Evolutionary conservation across 2,329 filamentous ascomycete genomes (phyloP), one percentile per base, ranked within the genome.

Genomic region (Aspergillus japonicus): DNA sequence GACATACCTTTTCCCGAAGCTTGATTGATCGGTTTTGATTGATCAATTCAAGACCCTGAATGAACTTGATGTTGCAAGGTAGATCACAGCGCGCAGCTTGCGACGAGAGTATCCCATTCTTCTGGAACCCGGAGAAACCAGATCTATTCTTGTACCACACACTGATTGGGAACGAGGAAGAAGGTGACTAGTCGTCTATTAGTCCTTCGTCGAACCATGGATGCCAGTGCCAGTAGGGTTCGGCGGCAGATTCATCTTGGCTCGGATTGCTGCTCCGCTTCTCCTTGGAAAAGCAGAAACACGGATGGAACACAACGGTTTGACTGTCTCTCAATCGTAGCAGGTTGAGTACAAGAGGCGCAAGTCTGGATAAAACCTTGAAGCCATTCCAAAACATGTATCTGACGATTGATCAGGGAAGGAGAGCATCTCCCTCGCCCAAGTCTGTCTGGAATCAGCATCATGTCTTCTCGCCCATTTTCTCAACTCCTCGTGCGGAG

Each of bases 131-230:
- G 56, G 44, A 53, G 44, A 59, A 31, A 29, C 35, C 52, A 33
- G 14, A 44, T 44, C 14, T 44, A 19, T 44, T 44, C 6, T 10
- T 19, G 39, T 16, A 6, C 39, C 39, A 16, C 39, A 16, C 16
- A 42, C 16, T 42, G 39, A 8, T 8, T 42, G 19, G 39, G 16
- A 42, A 63, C 62, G 61, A 63, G 54, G 63, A 65, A 64, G 64
- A 64, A 65, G 14, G 35, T 58, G 59, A 63, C 65, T 71, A 71
- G 60, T 44, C 33, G 14, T 12, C 6, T 44, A 16, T 44, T 60
- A 61, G 58, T 50, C 50, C 35, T 19, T 35, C 10, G 39, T 44
- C 24, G 59, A 59, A 64, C 68, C 60, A 66, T 64, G 52, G 61
- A 51, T 50, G n/a, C 35, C 19, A 31, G 16, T 39, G 21, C 19